Percentiles rank a stretch among this genome's conserved stretches.
phyloP scores from a whole-genome alignment of 805 yeast species.

The Candida arabinofermentans region DNA sequence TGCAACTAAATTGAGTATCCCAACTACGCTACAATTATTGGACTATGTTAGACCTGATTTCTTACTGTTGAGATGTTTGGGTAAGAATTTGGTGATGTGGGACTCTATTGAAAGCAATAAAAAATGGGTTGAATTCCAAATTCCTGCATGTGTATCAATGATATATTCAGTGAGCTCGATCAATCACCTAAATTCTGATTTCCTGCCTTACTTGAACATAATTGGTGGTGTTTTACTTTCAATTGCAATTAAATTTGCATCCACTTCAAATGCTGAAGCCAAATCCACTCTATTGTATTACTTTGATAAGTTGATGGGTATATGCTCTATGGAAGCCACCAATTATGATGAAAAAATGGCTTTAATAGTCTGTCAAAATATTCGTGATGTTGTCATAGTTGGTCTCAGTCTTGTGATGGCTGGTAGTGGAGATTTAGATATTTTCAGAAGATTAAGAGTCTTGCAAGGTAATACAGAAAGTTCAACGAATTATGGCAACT shows the following conservation, averaged over 20 bases:
- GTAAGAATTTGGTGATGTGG: slow-evolving; percentile 71
- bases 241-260: slow-evolving; percentile 73
- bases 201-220: slow-evolving; percentile 57
- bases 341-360: slow-evolving; percentile 60
- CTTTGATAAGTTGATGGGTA: slow-evolving; percentile 46
- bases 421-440: slow-evolving; percentile 84
- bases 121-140: slow-evolving; percentile 54
- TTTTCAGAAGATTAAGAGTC: slow-evolving; percentile 66
- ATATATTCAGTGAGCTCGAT: slow-evolving; percentile 28
- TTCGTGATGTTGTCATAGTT: slow-evolving; percentile 57
- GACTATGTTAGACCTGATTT: slow-evolving; percentile 80
- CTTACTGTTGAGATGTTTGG: slow-evolving; percentile 59
- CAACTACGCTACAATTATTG: slow-evolving; percentile 52
- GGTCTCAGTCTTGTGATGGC: slow-evolving; percentile 77
- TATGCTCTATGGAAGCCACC: slow-evolving; percentile 38
- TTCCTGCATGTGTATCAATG: slow-evolving; percentile 44
- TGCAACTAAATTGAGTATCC: slow-evolving; percentile 59
- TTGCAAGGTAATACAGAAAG: slow-evolving; percentile 54
- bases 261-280: slow-evolving; percentile 53
- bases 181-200: slow-evolving; percentile 49
- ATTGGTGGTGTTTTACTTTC: slow-evolving; percentile 74
- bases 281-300: slow-evolving; percentile 51
- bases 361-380: slow-evolving; percentile 45
- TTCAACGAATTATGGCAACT: slow-evolving; percentile 56
- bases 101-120: slow-evolving; percentile 43